Conservation (phyloP, 148 eudicot species). For the Arbutus unedo region DNA sequence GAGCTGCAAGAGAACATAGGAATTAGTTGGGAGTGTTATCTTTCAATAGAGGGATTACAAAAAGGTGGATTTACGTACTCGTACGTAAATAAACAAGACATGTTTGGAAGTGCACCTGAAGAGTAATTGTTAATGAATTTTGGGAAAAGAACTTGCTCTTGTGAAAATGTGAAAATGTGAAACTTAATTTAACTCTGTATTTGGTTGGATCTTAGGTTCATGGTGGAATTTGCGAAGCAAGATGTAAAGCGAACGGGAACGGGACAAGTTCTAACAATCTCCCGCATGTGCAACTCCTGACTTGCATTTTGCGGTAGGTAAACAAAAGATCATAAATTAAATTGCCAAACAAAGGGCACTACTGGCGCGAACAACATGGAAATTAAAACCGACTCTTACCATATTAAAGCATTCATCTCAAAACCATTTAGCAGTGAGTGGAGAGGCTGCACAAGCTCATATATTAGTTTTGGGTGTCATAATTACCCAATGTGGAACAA, state of each 20-base stretch:
- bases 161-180: not conserved
- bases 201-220: not conserved
- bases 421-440: not conserved
- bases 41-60: not conserved
- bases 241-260: not conserved
- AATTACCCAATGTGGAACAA: too few relatives aligned
- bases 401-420: not conserved
- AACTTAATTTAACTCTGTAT: not conserved
- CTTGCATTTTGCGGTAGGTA: not conserved
- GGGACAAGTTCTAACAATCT: not conserved
- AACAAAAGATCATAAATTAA: not conserved
- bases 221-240: not conserved
- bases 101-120: not conserved
- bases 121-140: not conserved
- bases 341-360: too few relatives aligned
- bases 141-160: not conserved
- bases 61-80: not conserved
- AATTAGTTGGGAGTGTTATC: not conserved
- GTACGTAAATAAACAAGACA: not conserved
- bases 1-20: constrained; percentile 29
- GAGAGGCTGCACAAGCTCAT: not conserved
- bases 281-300: not conserved
- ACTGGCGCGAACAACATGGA: too few relatives aligned
- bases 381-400: too few relatives aligned
- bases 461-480: too few relatives aligned